These are phyloP conservation scores for Diplotaxis tenuifolia DNA, from an alignment of 345 rosid species.

Conservation along the genomic window DNA sequence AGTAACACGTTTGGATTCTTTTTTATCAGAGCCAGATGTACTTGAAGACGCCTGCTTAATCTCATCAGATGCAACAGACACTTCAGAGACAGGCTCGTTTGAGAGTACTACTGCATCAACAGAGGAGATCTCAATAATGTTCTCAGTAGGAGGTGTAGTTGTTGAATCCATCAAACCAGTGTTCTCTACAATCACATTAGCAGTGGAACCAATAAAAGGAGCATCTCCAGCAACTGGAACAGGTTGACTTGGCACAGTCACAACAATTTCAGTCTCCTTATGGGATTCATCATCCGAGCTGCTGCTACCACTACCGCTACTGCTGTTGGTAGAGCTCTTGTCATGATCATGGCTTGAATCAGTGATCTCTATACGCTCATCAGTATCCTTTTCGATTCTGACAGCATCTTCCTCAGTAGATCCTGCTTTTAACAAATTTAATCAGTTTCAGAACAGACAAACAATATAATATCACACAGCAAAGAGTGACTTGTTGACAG, in stretches of 20 bases:
- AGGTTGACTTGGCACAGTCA: slow-evolving; percentile 32
- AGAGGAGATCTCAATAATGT: slow-evolving; percentile 30
- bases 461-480: neutral
- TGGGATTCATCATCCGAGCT: slow-evolving; percentile 60
- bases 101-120: slow-evolving; percentile 35
- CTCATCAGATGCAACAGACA: slow-evolving; percentile 30
- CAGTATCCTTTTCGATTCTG: slow-evolving; percentile 38
- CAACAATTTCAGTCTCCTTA: slow-evolving; percentile 1
- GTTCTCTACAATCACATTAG: slow-evolving; percentile 37
- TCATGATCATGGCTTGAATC: slow-evolving; percentile 44
- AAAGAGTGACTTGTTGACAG: slow-evolving; percentile 13
- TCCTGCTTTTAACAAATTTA: slow-evolving; percentile 43
- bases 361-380: slow-evolving; percentile 40
- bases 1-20: slow-evolving; percentile 34
- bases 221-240: slow-evolving; percentile 36
- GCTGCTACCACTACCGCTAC: slow-evolving; percentile 36
- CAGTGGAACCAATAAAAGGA: slow-evolving; percentile 32
- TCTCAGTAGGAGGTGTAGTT: slow-evolving; percentile 34
- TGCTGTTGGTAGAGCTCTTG: slow-evolving; percentile 48
- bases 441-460: neutral
- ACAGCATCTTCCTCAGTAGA: slow-evolving; percentile 57
- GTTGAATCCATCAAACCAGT: slow-evolving; percentile 29
- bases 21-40: slow-evolving; percentile 16
- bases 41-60: slow-evolving; percentile 25
- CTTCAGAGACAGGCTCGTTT: slow-evolving; percentile 37